phyloP scores from a whole-genome alignment of 2,329 filamentous ascomycete genomes.

The Colletotrichum tamarilloi region DNA sequence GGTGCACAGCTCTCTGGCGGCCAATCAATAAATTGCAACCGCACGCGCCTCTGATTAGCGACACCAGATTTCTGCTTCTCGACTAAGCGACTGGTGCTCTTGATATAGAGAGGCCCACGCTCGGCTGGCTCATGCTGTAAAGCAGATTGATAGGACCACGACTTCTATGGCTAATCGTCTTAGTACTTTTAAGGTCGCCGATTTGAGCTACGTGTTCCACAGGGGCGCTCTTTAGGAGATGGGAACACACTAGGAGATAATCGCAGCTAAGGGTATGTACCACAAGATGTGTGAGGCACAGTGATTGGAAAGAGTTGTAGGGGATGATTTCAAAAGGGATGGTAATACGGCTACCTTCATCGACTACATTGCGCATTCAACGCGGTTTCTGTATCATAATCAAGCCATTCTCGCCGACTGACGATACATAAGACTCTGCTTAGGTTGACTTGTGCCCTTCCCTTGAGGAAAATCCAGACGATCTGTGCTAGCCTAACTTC shows the following conservation, averaged over 20 bases:
- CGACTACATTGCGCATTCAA: too few relatives aligned
- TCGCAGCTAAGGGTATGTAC: neutral
- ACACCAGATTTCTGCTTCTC: too few relatives aligned
- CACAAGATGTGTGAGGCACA: constrained; percentile 19
- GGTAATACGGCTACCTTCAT: too few relatives aligned
- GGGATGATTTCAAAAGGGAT: too few relatives aligned
- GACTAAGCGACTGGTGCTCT: constrained; percentile 77
- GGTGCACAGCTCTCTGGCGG: constrained; percentile 62
- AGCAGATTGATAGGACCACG: constrained; percentile 1
- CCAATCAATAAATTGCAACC: constrained; percentile 75
- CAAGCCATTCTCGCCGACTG: too few relatives aligned
- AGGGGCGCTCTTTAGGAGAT: neutral
- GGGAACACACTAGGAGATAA: neutral
- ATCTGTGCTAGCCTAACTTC: too few relatives aligned
- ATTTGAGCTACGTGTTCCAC: constrained; percentile 21
- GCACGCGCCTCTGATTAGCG: too few relatives aligned
- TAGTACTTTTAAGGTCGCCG: constrained; percentile 25
- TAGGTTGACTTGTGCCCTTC: too few relatives aligned
- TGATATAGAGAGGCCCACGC: constrained; percentile 73
- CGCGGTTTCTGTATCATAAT: too few relatives aligned
- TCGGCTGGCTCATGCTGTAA: constrained; percentile 57
- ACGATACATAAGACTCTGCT: too few relatives aligned
- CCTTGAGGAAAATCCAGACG: accelerated
- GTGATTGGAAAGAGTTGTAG: neutral
- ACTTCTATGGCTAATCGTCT: constrained; percentile 34